A percentile compares a stretch with the other conserved stretches of the same genome.
Evolutionary conservation across 768 basidiomycete genomes (phyloP).

Genomic region (Leccinum boreale): DNA sequence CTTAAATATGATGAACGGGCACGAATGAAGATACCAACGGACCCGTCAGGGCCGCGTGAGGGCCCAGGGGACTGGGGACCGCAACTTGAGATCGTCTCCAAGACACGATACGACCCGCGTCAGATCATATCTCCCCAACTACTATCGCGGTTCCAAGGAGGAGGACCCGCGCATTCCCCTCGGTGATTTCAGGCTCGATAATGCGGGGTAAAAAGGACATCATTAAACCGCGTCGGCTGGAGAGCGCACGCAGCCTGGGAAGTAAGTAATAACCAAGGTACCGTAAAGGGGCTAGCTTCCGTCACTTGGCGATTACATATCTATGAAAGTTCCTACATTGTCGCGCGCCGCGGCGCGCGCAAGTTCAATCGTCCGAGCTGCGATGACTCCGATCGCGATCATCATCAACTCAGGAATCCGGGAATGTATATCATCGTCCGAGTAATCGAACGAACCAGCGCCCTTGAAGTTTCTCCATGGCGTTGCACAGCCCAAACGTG

Average conservation of each 20-base stretch:
- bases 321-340: background rate
- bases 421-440: background rate
- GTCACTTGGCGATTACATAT: background rate
- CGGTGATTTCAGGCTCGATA: background rate
- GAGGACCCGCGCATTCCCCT: background rate
- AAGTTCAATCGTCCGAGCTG: background rate
- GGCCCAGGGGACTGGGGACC: background rate
- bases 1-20: background rate
- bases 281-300: background rate
- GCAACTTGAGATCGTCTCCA: background rate
- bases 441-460: background rate
- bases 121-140: background rate
- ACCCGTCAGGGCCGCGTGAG: background rate
- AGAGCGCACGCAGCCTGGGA: background rate
- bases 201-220: background rate
- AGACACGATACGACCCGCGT: background rate
- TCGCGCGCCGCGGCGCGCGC: background rate
- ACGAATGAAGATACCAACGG: background rate
- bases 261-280: background rate
- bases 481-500: background rate
- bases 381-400: background rate
- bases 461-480: background rate
- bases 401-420: background rate
- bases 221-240: background rate
- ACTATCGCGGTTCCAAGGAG: background rate